Conservation (phyloP, 257 asterid genomes). For the Linaria vulgaris region DNA sequence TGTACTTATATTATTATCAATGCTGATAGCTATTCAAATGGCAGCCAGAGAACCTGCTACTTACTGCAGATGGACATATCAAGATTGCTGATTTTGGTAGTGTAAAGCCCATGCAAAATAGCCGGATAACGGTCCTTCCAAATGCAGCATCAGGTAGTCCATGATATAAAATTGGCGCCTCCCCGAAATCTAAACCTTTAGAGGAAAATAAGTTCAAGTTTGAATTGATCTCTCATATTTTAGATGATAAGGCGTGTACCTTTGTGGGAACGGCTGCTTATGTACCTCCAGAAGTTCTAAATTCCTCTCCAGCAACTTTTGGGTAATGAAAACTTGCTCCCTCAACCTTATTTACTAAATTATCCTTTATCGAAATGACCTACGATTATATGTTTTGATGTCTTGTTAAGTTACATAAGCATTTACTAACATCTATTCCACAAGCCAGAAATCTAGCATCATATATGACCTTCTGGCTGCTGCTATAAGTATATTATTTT, state of each 20-base stretch:
- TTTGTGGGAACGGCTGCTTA: conserved; percentile 99
- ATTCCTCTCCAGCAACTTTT: conserved; percentile 97
- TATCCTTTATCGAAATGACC: no score
- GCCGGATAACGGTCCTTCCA: conserved; percentile 90
- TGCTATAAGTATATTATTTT: no score
- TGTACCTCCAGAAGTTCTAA: conserved; percentile 96
- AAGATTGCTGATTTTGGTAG: conserved; percentile 99
- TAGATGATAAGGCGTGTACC: conserved; percentile 98
- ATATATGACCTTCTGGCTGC: no score
- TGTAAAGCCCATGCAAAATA: conserved; percentile 95
- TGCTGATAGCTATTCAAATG: conserved; percentile 41
- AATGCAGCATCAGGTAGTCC: conserved; percentile 90
- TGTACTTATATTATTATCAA: conserved; percentile 2
- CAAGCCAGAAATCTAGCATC: no score
- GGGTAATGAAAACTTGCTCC: conserved; percentile 36
- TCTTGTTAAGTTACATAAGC: no score
- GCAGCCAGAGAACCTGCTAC: conserved; percentile 97
- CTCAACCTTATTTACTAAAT: no score
- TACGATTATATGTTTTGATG: no score
- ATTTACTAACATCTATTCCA: no score
- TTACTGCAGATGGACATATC: conserved; percentile 89
- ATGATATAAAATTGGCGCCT: conserved; percentile 11
- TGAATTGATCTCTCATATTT: neutral
- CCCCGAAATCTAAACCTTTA: neutral
- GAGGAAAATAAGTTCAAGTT: neutral